These are phyloP conservation scores for Cercospora zeae-maydis DNA, from an alignment of 2,329 filamentous ascomycete genomes.

Conservation along the genomic window DNA sequence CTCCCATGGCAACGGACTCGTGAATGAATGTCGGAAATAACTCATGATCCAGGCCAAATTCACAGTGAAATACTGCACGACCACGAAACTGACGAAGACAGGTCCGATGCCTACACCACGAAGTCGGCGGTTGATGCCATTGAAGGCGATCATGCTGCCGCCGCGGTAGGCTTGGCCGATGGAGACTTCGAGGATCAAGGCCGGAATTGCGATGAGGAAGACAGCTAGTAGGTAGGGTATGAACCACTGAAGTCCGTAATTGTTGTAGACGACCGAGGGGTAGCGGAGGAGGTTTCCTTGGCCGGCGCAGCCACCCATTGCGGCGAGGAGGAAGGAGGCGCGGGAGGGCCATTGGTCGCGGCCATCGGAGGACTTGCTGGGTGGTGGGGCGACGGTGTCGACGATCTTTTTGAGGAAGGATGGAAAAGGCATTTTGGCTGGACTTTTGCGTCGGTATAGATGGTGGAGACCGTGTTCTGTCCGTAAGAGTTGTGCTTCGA, in stretches of 20 bases:
- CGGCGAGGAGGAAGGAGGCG: conserved; percentile 54
- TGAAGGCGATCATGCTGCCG: conserved; percentile 29
- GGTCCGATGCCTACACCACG: conserved; percentile 54
- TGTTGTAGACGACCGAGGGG: conserved; percentile 59
- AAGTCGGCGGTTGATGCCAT: conserved; percentile 51
- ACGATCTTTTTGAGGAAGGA: conserved; percentile 10
- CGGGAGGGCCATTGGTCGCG: conserved; percentile 56
- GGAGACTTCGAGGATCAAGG: conserved; percentile 54
- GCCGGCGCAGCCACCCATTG: conserved; percentile 57
- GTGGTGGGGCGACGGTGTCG: conserved; percentile 11
- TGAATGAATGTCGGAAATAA: conserved; percentile 57
- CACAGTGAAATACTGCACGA: conserved; percentile 57
- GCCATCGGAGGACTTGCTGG: conserved; percentile 38
- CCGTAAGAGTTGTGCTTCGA: background rate
- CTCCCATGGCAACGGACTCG: conserved; percentile 54
- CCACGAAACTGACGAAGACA: conserved; percentile 53
- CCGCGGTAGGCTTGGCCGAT: conserved; percentile 52
- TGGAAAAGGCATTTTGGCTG: conserved; percentile 1
- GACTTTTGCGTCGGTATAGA: background rate
- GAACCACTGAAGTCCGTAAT: conserved; percentile 59
- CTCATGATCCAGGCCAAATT: conserved; percentile 59
- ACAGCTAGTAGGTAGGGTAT: conserved; percentile 57
- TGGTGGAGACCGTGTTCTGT: background rate
- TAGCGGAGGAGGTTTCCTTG: conserved; percentile 58
- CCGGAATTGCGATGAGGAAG: conserved; percentile 56